Evolutionary conservation across 495 filamentous ascomycete species (phyloP), one percentile per base, ranked within the genome.

Genomic region (Apiosordaria backusii): DNA sequence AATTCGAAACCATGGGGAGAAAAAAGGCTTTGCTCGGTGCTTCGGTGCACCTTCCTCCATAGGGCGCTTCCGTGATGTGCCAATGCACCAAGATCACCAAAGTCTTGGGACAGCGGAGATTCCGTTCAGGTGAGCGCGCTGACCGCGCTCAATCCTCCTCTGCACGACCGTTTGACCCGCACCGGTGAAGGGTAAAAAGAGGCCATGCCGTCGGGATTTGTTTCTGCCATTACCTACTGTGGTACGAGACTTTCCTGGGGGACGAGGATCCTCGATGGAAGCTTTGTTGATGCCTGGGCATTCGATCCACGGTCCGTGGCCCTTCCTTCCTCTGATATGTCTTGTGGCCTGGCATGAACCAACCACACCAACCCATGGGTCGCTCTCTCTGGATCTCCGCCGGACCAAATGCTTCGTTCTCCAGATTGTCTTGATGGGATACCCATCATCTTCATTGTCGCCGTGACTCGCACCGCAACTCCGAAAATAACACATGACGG

Each of bases 31-130:
- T 55, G n/a, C 52, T 55, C n/a, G 52, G n/a, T 55, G 16, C 35
- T 23, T 55, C 52, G 52, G 52, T 55, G 52, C 52, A 23, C 52
- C 52, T 55, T 55, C 52, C 52, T 55, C 52, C 52, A 55, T 55
- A 23, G 52, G 19, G n/a, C 52, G 9, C 22, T 23, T 55, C 52
- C 52, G 22, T 22, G 19, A 19, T 19, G 52, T 55, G 52, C 52
- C 52, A 55, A 55, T 55, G 52, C 52, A 55, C 52, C 52, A 19
- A 22, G 4, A 55, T 21, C 52, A 23, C 52, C 52, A 23, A 55
- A 15, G 52, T 55, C n/a, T 55, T 22, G 52, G 52, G n/a, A 23
- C 13, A 19, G 52, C n/a, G 52, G 52, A 23, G 4, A 55, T 55
- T 45, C 35, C 35, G 35, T 45, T 45, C 35, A 45, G 35, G 35